Base-by-base conservation (phyloP, 2,329 filamentous ascomycete genomes). In the Aspergillus viridinutans region DNA sequence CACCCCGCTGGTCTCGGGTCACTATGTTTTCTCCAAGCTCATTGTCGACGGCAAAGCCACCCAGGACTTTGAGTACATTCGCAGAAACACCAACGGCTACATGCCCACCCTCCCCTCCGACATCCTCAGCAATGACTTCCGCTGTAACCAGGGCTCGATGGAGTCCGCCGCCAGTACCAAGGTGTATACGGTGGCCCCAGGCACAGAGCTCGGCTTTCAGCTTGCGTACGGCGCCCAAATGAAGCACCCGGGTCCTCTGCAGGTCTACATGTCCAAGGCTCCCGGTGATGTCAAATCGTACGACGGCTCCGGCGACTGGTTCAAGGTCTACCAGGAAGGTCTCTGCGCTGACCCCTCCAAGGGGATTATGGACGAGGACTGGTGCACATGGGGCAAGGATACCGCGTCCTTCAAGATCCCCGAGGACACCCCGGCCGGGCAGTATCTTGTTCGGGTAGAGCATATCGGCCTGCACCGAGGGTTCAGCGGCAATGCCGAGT, bases 391-490 rank as follows among this genome's bases (percentile, higher is more conserved):
- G 55, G 61, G 53, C 28, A 59, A 52, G 26, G 55, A 58, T 25
- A 52, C 49, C 5, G 56, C 53, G 1, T 60, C 61, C 3, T 74
- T 80, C 28, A 72, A 65, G 32, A 72, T 81, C 48, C 78, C 79
- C 9, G 59, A 35, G 35, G 78, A 76, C 56, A 74, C 79, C 14
- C 70, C 74, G 2, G 12, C 32, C 32, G 32, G 32, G 12, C 32
- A 35, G 32, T 35, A 35, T 35, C 32, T 35, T 14, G 32, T 35
- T 4, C 32, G 32, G 4, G 32, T 35, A 4, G 32, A 35, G 32
- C 32, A 35, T 35, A 35, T 35, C 14, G 32, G 12, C 32, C 32
- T 35, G 32, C 32, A 35, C 12, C 32, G 32, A 14, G 32, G 12
- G 12, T 35, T 35, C 32, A 5, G 4, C 12, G 32, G 12, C 12